Evolutionary conservation across 768 basidiomycete genomes (phyloP), one percentile per base, ranked within the genome.

Genomic region (Termitomyces sp.): DNA sequence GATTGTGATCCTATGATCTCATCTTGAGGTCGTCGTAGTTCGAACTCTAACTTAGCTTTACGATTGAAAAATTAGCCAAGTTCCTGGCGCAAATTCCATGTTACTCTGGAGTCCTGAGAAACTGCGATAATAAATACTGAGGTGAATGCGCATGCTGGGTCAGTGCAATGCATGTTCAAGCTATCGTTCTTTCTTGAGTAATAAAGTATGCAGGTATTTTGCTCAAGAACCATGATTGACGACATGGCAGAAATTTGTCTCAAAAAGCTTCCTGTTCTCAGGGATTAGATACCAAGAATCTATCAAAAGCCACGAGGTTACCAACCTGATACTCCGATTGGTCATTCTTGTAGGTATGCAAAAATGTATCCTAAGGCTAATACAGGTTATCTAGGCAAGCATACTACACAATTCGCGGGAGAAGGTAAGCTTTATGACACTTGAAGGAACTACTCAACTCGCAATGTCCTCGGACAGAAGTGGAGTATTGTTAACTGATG

Each of bases 361-460:
- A 30, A 37, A n/a, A 24, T 37, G 16, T 36, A 36, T 34, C 14
- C 34, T 3, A 22, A 50, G 16, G 42, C 20, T 24, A 5, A 10
- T 43, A 54, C 20, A 30, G 33, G 53, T 3, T 24, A 24, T 40
- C 33, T 30, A 10, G n/a, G 14, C 32, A 34, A 16, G 20, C 53
- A 48, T 51, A 36, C 57, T 46, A 12, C n/a, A 57, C 32, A 24
- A 14, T 59, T 62, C 58, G 58, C 55, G 53, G 58, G 58, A 57
- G 58, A 62, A 59, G 58, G 33, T 47, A 48, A 49, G 47, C 57
- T 26, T 55, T 20, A 50, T 47, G 18, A 34, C 13, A 14, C 18
- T 43, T 13, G 30, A 55, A 47, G 50, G 51, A 50, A 53, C 51
- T 45, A 43, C 47, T 56, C 39, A 22, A 30, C 51, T 56, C 5